These are phyloP conservation scores for Wickerhamia fluorescens DNA, from an alignment of 805 yeast species.

Conservation along the genomic window DNA sequence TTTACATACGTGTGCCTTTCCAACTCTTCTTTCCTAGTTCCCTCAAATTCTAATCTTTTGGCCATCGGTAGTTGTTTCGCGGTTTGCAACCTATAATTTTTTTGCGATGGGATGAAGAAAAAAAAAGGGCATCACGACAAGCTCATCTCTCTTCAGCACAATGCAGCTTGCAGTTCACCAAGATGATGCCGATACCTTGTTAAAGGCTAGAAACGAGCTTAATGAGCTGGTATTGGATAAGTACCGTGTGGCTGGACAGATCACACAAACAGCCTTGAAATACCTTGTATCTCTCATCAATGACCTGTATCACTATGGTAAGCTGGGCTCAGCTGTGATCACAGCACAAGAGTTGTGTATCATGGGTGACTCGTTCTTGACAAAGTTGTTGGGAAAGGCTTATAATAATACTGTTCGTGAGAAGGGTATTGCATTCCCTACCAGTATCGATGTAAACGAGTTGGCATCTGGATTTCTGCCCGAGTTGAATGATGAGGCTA, in stretches of 20 bases:
- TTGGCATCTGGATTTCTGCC: constrained; percentile 78
- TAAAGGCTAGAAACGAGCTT: constrained; percentile 67
- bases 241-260: constrained; percentile 84
- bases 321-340: constrained; percentile 34
- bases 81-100: too few species aligned
- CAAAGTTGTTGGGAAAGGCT: constrained; percentile 48
- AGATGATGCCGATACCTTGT: constrained; percentile 64
- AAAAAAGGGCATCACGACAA: constrained; percentile 1
- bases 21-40: too few species aligned
- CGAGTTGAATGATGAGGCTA: constrained; percentile 57
- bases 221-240: constrained; percentile 60
- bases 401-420: constrained; percentile 64
- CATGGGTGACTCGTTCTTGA: constrained; percentile 70
- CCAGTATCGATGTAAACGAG: constrained; percentile 77
- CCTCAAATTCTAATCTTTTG: constrained; percentile 1
- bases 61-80: too few species aligned
- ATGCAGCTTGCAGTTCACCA: constrained; percentile 75
- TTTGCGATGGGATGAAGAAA: constrained; percentile 3
- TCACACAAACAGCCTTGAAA: constrained; percentile 73
- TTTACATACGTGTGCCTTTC: too few species aligned
- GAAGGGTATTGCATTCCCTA: constrained; percentile 92
- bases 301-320: constrained; percentile 60
- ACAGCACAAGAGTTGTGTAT: constrained; percentile 70
- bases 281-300: constrained; percentile 63
- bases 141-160: constrained; percentile 2